phyloP scores from a whole-genome alignment of 129 eudicot genomes.

The Flaveria trinervia region DNA sequence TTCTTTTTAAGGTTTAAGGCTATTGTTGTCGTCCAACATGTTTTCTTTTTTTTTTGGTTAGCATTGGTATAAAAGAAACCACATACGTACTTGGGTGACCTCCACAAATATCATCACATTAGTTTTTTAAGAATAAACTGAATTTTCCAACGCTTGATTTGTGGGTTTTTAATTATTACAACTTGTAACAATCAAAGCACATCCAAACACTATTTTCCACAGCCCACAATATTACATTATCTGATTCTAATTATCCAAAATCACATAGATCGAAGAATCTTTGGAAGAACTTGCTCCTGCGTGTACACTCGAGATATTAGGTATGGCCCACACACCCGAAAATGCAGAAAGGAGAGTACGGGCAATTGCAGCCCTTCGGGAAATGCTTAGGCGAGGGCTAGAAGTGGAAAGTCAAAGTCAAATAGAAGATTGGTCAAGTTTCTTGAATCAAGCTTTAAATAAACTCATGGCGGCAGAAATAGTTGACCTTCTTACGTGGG shows the following conservation, averaged over 20 bases:
- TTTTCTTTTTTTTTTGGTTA: not conserved
- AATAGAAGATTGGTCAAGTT: conserved; percentile 88
- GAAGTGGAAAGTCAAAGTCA: conserved; percentile 74
- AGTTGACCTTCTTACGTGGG: conserved; percentile 89
- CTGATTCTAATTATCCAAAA: not conserved
- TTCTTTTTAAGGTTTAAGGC: not conserved
- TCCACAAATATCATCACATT: not conserved
- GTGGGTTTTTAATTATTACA: not conserved
- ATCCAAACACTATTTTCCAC: conserved; percentile 8
- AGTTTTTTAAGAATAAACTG: not conserved
- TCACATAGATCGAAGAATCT: conserved; percentile 84
- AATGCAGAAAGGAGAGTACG: conserved; percentile 85
- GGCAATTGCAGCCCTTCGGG: conserved; percentile 91
- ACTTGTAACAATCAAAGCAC: not conserved
- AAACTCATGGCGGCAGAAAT: conserved; percentile 87
- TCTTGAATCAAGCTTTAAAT: conserved; percentile 74
- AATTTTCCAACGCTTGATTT: conserved; percentile 11
- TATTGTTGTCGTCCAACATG: not conserved
- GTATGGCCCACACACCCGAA: conserved; percentile 77
- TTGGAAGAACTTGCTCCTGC: conserved; percentile 97
- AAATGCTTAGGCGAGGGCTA: conserved; percentile 83
- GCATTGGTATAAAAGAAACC: conserved; percentile 3
- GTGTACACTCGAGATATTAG: conserved; percentile 84
- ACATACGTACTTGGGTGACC: conserved; percentile 1
- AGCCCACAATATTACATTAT: not conserved